These are phyloP conservation scores for Fraxinus paxiana DNA, from an alignment of 305 asterid species.

Conservation along the genomic window DNA sequence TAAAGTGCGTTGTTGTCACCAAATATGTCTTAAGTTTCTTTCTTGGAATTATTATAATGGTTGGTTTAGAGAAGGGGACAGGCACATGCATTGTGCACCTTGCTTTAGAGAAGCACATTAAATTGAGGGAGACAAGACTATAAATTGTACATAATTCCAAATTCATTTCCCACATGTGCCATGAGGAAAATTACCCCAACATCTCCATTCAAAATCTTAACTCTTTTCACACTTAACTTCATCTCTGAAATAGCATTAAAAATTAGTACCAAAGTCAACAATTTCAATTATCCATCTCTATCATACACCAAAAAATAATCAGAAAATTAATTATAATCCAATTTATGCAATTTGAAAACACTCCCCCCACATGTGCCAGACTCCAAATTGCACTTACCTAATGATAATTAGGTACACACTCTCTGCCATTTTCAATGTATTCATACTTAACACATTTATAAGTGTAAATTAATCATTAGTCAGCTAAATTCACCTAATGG, in stretches of 20 bases:
- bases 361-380: slow-evolving; percentile 14
- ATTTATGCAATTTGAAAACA: slow-evolving; percentile 8
- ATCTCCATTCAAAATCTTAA: neutral
- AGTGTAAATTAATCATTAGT: neutral
- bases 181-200: neutral
- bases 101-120: slow-evolving; percentile 33
- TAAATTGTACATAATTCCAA: slow-evolving; percentile 32
- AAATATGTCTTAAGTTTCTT: neutral
- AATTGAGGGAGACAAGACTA: slow-evolving; percentile 46
- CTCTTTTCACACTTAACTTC: neutral
- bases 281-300: slow-evolving; percentile 14
- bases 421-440: slow-evolving; percentile 40
- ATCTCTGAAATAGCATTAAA: slow-evolving; percentile 10
- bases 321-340: slow-evolving; percentile 8
- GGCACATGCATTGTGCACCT: slow-evolving; percentile 42
- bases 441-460: slow-evolving; percentile 31
- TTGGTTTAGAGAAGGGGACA: slow-evolving; percentile 31
- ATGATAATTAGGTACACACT: slow-evolving; percentile 36
- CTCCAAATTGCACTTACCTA: slow-evolving; percentile 18
- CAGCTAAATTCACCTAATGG: slow-evolving; percentile 14
- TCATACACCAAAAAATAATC: neutral
- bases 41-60: neutral
- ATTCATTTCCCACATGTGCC: slow-evolving; percentile 18
- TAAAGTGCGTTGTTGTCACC: neutral
- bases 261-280: slow-evolving; percentile 22